Conservation (phyloP, 1,284 basidiomycete genomes). For the Pulveroboletus sp. region DNA sequence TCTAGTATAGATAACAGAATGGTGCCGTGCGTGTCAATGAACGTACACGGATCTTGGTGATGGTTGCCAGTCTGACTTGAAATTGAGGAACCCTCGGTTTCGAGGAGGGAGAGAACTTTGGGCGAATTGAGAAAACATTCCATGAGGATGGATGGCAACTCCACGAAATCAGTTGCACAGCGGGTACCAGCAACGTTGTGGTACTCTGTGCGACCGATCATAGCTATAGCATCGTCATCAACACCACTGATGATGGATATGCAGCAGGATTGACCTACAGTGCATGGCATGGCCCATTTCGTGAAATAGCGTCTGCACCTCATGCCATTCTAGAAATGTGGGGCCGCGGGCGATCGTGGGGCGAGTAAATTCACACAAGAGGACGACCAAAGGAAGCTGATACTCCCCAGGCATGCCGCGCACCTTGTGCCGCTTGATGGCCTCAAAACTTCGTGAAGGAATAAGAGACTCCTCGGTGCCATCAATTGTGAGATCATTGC, state of each 20-base stretch:
- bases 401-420: constrained; percentile 66
- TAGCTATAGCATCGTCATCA: constrained; percentile 53
- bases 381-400: constrained; percentile 89
- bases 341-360: constrained; percentile 62
- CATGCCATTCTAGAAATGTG: constrained; percentile 86
- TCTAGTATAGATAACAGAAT: constrained; percentile 90
- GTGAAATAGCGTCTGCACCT: constrained; percentile 94
- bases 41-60: constrained; percentile 68
- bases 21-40: constrained; percentile 86
- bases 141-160: constrained; percentile 97
- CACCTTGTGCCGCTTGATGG: constrained; percentile 51
- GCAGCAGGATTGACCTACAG: constrained; percentile 57
- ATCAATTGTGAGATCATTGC: constrained; percentile 54
- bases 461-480: constrained; percentile 37
- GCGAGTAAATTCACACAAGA: constrained; percentile 85
- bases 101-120: constrained; percentile 78
- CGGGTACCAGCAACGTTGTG: constrained; percentile 98
- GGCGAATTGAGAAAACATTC: constrained; percentile 92
- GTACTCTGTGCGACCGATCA: constrained; percentile 96
- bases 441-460: constrained; percentile 59
- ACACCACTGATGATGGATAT: constrained; percentile 1
- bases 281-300: constrained; percentile 99
- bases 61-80: constrained; percentile 49
- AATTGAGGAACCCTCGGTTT: constrained; percentile 42
- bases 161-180: constrained; percentile 98